phyloP scores from a whole-genome alignment of 2,329 filamentous ascomycete genomes.

The Fusarium sp. region DNA sequence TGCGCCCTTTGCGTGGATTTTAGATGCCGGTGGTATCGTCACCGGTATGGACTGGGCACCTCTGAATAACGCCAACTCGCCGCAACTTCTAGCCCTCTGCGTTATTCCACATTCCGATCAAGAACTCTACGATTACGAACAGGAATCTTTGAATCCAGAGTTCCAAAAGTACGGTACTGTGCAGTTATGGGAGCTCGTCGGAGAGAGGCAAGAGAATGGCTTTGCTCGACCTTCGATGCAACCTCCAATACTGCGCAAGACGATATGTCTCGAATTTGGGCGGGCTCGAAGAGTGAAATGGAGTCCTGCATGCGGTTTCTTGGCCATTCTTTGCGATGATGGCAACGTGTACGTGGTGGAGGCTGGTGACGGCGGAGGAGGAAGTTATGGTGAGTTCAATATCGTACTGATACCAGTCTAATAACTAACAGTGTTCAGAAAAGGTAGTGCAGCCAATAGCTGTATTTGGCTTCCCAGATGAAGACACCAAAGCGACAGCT shows the following conservation, averaged over 20 bases:
- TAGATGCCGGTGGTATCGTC: constrained; percentile 63
- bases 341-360: constrained; percentile 60
- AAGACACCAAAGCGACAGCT: constrained; percentile 60
- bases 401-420: not conserved
- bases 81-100: constrained; percentile 61
- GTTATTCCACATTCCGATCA: constrained; percentile 61
- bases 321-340: constrained; percentile 61
- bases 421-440: constrained; percentile 49
- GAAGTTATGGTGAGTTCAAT: constrained; percentile 50
- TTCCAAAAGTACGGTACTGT: constrained; percentile 56
- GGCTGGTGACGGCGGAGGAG: constrained; percentile 44
- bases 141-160: constrained; percentile 47
- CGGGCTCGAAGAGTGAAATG: constrained; percentile 60
- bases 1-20: constrained; percentile 56
- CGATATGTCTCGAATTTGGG: constrained; percentile 60
- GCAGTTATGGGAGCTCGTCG: constrained; percentile 61
- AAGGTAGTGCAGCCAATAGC: constrained; percentile 55
- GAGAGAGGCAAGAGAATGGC: constrained; percentile 42
- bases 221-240: constrained; percentile 46
- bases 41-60: constrained; percentile 63
- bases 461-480: constrained; percentile 54
- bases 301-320: constrained; percentile 58
- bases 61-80: constrained; percentile 41
- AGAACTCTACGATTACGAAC: constrained; percentile 50
- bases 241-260: constrained; percentile 51